phyloP scores from a whole-genome alignment of 2,329 filamentous ascomycete species.

The Cercospora zeina region DNA sequence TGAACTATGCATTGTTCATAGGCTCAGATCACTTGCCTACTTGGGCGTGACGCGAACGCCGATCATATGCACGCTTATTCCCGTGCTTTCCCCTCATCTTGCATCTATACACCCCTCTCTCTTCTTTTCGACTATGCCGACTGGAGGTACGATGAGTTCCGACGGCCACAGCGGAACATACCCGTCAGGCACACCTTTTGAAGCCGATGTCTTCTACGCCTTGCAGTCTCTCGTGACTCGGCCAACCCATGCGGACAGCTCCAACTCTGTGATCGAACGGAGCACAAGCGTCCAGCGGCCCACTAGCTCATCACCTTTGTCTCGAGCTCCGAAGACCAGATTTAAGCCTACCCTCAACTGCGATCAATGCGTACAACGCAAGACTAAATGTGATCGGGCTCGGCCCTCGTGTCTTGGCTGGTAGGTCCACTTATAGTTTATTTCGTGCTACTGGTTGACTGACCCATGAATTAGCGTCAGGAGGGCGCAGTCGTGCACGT shows the following conservation, averaged over 20 bases:
- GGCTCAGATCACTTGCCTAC: not conserved
- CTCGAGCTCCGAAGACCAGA: not conserved
- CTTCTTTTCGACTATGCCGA: not conserved
- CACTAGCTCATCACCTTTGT: not conserved
- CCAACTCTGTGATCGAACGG: not conserved
- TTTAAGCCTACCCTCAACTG: slow-evolving; percentile 1
- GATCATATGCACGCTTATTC: slow-evolving; percentile 1
- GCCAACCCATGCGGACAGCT: not conserved
- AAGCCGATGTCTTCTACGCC: not conserved
- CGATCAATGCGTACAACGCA: slow-evolving; percentile 2
- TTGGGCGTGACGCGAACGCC: not conserved
- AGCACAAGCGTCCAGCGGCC: not conserved
- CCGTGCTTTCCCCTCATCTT: not conserved
- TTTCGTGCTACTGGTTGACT: not conserved
- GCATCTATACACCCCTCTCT: not conserved
- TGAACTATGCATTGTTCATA: not conserved
- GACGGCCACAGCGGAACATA: not conserved
- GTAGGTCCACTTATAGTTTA: not conserved
- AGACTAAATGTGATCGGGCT: not conserved
- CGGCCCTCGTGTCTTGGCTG: not conserved
- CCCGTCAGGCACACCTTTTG: not conserved
- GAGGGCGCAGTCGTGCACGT: not conserved
- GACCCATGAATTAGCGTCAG: not conserved
- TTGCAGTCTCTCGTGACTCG: not conserved
- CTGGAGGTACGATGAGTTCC: not conserved